A percentile compares a stretch with the other conserved stretches of the same genome.
These are phyloP conservation scores for Hypoxylon crocopeplum DNA, from an alignment of 495 filamentous ascomycete species.

Conservation along the genomic window DNA sequence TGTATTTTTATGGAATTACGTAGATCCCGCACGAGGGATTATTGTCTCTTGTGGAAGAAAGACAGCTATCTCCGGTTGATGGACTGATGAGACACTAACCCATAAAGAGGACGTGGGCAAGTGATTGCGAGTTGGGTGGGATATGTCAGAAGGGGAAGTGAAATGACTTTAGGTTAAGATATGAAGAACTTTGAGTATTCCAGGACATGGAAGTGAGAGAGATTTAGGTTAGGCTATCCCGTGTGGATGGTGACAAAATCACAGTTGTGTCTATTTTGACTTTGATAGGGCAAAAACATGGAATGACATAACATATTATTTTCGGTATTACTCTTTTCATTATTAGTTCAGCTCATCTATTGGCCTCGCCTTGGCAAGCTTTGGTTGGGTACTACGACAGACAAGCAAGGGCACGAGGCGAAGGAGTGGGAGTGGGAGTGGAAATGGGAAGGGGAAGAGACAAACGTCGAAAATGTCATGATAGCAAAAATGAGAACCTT, in stretches of 20 bases:
- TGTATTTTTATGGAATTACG: neutral
- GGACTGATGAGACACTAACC: conserved; percentile 3
- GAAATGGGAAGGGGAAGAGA: neutral
- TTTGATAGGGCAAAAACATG: conserved; percentile 5
- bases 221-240: too few species aligned
- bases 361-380: too few species aligned
- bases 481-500: conserved; percentile 37
- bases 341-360: conserved; percentile 21
- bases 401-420: neutral
- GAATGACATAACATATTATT: conserved; percentile 21
- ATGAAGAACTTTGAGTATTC: too few species aligned
- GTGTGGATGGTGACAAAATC: too few species aligned
- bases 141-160: conserved; percentile 1
- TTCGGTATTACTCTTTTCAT: conserved; percentile 1
- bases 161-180: conserved; percentile 3
- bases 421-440: conserved; percentile 3
- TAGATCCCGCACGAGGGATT: neutral
- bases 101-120: neutral
- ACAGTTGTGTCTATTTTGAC: too few species aligned
- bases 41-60: too few species aligned
- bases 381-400: too few species aligned
- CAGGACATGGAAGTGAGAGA: too few species aligned
- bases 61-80: neutral
- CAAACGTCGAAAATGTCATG: conserved; percentile 19
- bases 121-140: neutral